Conservation (phyloP, 75 land plant genomes). For the Cupressus sempervirens region DNA sequence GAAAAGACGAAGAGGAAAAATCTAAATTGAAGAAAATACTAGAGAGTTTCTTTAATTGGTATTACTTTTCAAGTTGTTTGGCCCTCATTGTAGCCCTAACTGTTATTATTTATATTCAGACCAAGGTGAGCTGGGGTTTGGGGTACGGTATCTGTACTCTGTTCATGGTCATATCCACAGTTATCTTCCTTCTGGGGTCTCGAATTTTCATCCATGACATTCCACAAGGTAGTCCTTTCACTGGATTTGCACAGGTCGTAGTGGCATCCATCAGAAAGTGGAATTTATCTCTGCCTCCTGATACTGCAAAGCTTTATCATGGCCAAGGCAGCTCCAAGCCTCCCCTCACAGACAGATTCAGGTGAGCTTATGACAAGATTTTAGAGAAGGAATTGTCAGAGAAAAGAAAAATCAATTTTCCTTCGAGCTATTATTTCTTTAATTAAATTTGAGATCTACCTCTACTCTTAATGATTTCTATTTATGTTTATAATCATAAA, state of each 20-base stretch:
- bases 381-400: neutral
- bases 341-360: constrained; percentile 30
- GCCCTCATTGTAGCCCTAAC: constrained; percentile 14
- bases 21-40: neutral
- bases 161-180: constrained; percentile 22
- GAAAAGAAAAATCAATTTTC: too few species aligned
- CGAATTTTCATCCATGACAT: constrained; percentile 10
- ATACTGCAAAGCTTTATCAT: constrained; percentile 17
- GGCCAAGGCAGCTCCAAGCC: constrained; percentile 14
- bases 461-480: neutral
- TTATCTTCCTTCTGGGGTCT: constrained; percentile 25
- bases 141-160: constrained; percentile 38
- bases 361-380: constrained; percentile 18
- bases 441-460: neutral
- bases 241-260: constrained; percentile 27
- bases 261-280: constrained; percentile 31
- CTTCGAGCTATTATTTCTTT: too few species aligned
- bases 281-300: constrained; percentile 13
- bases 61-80: constrained; percentile 7
- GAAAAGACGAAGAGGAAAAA: neutral
- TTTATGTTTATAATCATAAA: neutral
- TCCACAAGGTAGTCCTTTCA: constrained; percentile 34
- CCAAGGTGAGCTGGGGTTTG: constrained; percentile 31
- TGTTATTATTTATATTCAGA: constrained; percentile 33
- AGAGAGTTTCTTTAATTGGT: constrained; percentile 36